These are phyloP conservation scores for Fomitiporia mediterranea DNA, from an alignment of 1,284 basidiomycete genomes.

Conservation along the genomic window DNA sequence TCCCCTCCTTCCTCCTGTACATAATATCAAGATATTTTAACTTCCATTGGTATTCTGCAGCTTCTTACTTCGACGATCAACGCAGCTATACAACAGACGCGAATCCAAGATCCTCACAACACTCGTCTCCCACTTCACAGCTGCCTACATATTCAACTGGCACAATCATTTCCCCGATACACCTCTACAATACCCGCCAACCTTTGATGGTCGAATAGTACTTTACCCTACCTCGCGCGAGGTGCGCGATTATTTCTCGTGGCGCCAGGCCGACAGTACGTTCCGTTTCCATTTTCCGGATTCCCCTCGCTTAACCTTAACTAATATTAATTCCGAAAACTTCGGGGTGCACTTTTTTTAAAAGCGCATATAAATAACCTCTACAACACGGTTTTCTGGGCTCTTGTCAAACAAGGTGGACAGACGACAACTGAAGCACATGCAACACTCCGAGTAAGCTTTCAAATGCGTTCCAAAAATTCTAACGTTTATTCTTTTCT, in stretches of 20 bases:
- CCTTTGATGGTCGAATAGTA: conserved; percentile 89
- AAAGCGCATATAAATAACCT: conserved; percentile 97
- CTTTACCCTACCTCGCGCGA: conserved; percentile 74
- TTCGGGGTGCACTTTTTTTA: conserved; percentile 18
- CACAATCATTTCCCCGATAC: conserved; percentile 68
- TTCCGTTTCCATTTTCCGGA: no score
- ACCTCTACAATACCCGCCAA: conserved; percentile 75
- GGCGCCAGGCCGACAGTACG: conserved; percentile 94
- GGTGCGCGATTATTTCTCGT: conserved; percentile 90
- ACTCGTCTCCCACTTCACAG: conserved; percentile 89
- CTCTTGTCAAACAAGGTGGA: conserved; percentile 78
- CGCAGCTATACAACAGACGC: conserved; percentile 80
- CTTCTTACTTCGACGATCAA: conserved; percentile 79
- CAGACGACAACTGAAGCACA: conserved; percentile 81
- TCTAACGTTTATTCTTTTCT: neutral
- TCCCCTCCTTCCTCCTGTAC: neutral
- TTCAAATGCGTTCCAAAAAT: neutral
- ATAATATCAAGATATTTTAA: neutral
- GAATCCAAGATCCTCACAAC: conserved; percentile 88
- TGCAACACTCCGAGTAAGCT: conserved; percentile 60
- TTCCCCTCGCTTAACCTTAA: neutral
- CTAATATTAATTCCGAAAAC: conserved; percentile 6
- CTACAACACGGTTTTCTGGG: conserved; percentile 97
- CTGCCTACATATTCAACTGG: conserved; percentile 91
- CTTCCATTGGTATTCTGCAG: conserved; percentile 36